Evolutionary conservation across 2,329 filamentous ascomycete species (phyloP).

Genomic region (Arachnomyces sp.): DNA sequence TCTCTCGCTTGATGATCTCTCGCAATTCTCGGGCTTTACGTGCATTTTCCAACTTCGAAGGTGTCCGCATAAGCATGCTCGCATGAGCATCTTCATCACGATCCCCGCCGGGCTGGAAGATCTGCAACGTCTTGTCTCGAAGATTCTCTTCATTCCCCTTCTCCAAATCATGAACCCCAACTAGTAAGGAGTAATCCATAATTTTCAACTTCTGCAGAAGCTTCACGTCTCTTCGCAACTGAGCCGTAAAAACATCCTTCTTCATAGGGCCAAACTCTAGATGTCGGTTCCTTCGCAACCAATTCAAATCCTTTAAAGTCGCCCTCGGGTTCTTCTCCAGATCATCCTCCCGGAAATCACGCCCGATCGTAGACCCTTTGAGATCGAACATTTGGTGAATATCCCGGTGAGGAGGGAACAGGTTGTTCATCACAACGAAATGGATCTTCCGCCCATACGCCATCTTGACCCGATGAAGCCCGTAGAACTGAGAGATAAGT

Average conservation of each 20-base stretch:
- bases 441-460: conserved; percentile 97
- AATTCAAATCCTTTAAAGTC: conserved; percentile 94
- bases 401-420: conserved; percentile 93
- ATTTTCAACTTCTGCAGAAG: conserved; percentile 83
- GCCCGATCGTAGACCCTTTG: conserved; percentile 90
- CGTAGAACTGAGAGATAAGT: conserved; percentile 93
- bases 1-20: conserved; percentile 85
- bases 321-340: conserved; percentile 82
- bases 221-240: conserved; percentile 78
- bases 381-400: conserved; percentile 96
- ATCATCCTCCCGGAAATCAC: conserved; percentile 83
- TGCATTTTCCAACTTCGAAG: conserved; percentile 84
- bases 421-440: conserved; percentile 99
- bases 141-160: conserved; percentile 94
- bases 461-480: conserved; percentile 94
- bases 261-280: conserved; percentile 84
- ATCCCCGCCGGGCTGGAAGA: conserved; percentile 84
- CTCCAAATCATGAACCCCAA: conserved; percentile 85
- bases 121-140: conserved; percentile 77
- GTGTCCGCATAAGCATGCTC: conserved; percentile 72
- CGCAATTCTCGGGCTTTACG: conserved; percentile 85
- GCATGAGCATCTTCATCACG: conserved; percentile 52
- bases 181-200: conserved; percentile 95
- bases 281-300: conserved; percentile 76
- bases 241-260: conserved; percentile 78